Conservation (phyloP, 106 monocot species). For the Allium fistulosum region DNA sequence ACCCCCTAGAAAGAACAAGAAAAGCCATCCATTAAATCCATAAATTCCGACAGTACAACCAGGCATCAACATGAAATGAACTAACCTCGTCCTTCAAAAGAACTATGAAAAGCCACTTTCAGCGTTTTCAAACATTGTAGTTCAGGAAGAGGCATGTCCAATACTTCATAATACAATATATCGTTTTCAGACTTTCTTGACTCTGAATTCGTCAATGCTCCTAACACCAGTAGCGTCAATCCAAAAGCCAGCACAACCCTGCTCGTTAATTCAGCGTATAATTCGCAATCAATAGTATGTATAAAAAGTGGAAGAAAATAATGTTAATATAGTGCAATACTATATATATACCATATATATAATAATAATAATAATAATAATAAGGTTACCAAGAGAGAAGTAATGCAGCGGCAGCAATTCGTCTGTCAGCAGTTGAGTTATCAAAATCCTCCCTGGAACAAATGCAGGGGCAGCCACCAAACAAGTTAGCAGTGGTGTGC, state of each 20-base stretch:
- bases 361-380: background rate
- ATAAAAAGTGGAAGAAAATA: background rate
- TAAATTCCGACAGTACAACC: too few species aligned
- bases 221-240: slow-evolving; percentile 43
- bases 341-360: background rate
- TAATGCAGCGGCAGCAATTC: slow-evolving; percentile 37
- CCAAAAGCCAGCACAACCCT: slow-evolving; percentile 42
- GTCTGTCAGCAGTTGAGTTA: slow-evolving; percentile 35
- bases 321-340: background rate
- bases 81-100: slow-evolving; percentile 68
- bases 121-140: too few species aligned
- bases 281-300: background rate
- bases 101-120: too few species aligned
- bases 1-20: too few species aligned
- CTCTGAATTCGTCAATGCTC: slow-evolving; percentile 38
- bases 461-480: slow-evolving; percentile 69
- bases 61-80: too few species aligned
- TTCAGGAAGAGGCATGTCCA: too few species aligned
- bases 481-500: slow-evolving; percentile 53
- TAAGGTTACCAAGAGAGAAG: slow-evolving; percentile 64
- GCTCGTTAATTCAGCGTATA: background rate
- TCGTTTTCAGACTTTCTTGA: slow-evolving; percentile 13
- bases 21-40: too few species aligned
- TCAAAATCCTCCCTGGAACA: slow-evolving; percentile 35
- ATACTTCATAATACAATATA: too few species aligned